Evolutionary conservation across 1,284 basidiomycete genomes (phyloP), one percentile per base, ranked within the genome.

Genomic region (Prillingera fragicola): DNA sequence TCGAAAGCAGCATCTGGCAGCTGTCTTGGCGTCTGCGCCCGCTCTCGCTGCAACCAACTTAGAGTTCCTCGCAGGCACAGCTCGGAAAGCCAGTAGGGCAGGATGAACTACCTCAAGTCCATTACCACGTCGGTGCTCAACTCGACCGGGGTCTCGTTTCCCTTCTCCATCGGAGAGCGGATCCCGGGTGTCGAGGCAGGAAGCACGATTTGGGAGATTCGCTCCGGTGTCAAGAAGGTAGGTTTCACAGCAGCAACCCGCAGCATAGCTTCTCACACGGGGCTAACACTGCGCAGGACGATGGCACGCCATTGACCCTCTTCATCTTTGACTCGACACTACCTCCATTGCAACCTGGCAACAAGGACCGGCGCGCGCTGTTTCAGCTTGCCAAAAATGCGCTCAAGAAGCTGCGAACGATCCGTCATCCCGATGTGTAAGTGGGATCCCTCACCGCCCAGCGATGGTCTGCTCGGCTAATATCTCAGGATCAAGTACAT

Each of bases 361-460:
- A 65, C 50, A 65, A 59, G 47, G 73, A 78, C 53, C 76, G 82
- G 35, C 74, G 79, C 77, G 59, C 78, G 75, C 71, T 80, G 8
- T 74, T 87, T 38, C 81, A 83, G 2, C 77, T 98, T 17, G 94
- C 92, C 3, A 84, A 83, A 65, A 98, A 98, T 70, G 82, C 91
- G 1, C 75, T 96, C 26, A 82, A 87, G 51, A 97, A 94, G 70
- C 76, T 98, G 10, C 80, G 92, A 31, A 87, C 89, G 2, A 85
- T 86, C 7, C 80, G 95, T 27, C 95, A 98, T 74, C 95, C 95
- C 0, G 87, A 97, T 68, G 81, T 98, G 69, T 72, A 36, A 43
- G 67, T 50, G 21, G 5, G 25, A n/a, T n/a, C n/a, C n/a, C n/a
- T n/a, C n/a, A n/a, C n/a, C n/a, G n/a, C n/a, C n/a, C n/a, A n/a